Percentiles rank a stretch among this genome's conserved stretches.
These are phyloP conservation scores for Curvularia spicifera DNA, from an alignment of 2,329 filamentous ascomycete species.

Conservation along the genomic window DNA sequence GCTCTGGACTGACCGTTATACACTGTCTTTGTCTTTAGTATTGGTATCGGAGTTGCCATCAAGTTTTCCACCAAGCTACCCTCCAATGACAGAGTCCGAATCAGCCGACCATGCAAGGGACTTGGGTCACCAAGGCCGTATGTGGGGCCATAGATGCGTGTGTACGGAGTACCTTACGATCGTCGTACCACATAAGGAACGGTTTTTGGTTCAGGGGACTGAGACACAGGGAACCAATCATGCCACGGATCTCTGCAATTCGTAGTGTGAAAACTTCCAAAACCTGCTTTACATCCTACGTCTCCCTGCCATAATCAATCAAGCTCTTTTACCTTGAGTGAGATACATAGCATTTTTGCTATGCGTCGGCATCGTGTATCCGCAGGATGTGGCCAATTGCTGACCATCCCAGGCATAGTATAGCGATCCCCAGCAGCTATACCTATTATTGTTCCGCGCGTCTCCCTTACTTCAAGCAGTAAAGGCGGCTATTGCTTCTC, in stretches of 20 bases:
- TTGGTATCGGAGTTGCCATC: background rate
- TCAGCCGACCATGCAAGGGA: background rate
- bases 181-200: background rate
- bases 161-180: background rate
- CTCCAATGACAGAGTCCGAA: background rate
- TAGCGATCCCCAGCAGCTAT: background rate
- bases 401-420: background rate
- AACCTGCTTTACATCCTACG: background rate
- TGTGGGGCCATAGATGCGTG: background rate
- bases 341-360: background rate
- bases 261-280: background rate
- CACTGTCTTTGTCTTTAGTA: background rate
- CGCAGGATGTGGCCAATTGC: background rate
- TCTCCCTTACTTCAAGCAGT: background rate
- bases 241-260: background rate
- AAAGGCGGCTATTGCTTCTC: background rate
- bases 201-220: background rate
- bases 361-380: background rate
- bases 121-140: background rate
- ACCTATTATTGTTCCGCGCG: background rate
- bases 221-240: background rate
- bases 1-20: background rate
- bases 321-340: background rate
- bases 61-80: background rate
- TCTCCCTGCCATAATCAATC: background rate